Base-by-base conservation (phyloP, 176 grass and related monocot species). In the Elymus sibiricus region DNA sequence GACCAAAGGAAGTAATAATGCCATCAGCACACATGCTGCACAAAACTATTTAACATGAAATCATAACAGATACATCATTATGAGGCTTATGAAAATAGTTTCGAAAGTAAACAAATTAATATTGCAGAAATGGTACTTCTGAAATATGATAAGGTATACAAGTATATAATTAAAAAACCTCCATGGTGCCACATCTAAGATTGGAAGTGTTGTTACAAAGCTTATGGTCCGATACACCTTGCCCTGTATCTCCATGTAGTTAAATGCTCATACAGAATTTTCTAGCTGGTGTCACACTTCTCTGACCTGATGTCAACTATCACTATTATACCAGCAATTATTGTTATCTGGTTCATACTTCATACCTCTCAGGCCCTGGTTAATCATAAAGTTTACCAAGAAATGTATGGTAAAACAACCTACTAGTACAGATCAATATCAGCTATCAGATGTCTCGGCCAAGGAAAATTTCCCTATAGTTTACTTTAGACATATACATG, bases 31-130 rank as follows among this genome's bases (percentile, higher is more conserved):
- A 87, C 97, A 98, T 70, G 86, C 90, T 91, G 88, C 88, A 92
- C 88, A 98, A 51, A 98, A 80, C 94, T 98, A 91, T 70, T 82
- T 87, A 88, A 69, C 46, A 86, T 74, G 79, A 85, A 87, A 87
- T 85, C 70, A 89, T 31, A 66, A 82, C 65, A 82, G 68, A 65
- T 75, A 79, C 21, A 84, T 64, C 16, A 83, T 47, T 73, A 83
- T 53, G 28, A 79, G 51, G 27, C 22, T 68, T 32, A 75, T 25
- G 17, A 85, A 69, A 85, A 78, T 49, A 28, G 5, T 46, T 65
- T 21, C 15, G 63, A 27, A 42, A 42, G 39, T 24, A 39, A 22
- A 67, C 8, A 8, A n/a, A 43, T 7, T 47, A 47, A 44, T 69
- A 82, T 68, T 51, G 43, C 17, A 51, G 28, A 31, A 82, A 6